Evolutionary conservation across 2,329 filamentous ascomycete species (phyloP).

Genomic region (Aspergillus ochraceoroseus): DNA sequence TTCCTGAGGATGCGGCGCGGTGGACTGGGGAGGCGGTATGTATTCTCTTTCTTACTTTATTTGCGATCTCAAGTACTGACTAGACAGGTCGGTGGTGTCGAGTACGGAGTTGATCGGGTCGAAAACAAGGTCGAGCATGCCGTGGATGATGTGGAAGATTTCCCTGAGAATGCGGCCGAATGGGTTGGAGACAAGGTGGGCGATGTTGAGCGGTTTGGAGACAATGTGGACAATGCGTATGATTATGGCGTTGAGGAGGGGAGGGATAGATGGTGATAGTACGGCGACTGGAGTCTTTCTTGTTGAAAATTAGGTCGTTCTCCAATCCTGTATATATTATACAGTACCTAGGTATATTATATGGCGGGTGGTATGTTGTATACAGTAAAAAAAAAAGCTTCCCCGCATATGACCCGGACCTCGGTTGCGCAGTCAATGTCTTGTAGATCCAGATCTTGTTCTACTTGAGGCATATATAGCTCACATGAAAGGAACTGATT

Average conservation of each 20-base stretch:
- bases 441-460: too few species aligned
- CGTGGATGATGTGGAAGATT: slow-evolving; percentile 32
- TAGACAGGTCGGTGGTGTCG: slow-evolving; percentile 32
- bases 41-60: slow-evolving; percentile 11
- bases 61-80: not conserved
- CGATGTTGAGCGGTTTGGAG: slow-evolving; percentile 42
- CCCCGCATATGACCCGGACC: slow-evolving; percentile 26
- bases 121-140: slow-evolving; percentile 29
- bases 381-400: too few species aligned
- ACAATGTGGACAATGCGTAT: slow-evolving; percentile 43
- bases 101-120: slow-evolving; percentile 27
- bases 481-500: too few species aligned
- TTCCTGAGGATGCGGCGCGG: slow-evolving; percentile 42
- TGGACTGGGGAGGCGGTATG: slow-evolving; percentile 42
- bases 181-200: slow-evolving; percentile 43
- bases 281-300: too few species aligned
- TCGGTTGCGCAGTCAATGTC: slow-evolving; percentile 20
- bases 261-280: slow-evolving; percentile 20
- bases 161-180: slow-evolving; percentile 36
- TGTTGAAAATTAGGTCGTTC: too few species aligned
- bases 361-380: too few species aligned
- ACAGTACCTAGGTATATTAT: too few species aligned
- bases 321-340: too few species aligned
- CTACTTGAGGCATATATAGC: too few species aligned
- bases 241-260: slow-evolving; percentile 39